A percentile compares a stretch with the other conserved stretches of the same genome.
phyloP scores from a whole-genome alignment of 2,329 filamentous ascomycete genomes.

The Akanthomyces dipterigenus region DNA sequence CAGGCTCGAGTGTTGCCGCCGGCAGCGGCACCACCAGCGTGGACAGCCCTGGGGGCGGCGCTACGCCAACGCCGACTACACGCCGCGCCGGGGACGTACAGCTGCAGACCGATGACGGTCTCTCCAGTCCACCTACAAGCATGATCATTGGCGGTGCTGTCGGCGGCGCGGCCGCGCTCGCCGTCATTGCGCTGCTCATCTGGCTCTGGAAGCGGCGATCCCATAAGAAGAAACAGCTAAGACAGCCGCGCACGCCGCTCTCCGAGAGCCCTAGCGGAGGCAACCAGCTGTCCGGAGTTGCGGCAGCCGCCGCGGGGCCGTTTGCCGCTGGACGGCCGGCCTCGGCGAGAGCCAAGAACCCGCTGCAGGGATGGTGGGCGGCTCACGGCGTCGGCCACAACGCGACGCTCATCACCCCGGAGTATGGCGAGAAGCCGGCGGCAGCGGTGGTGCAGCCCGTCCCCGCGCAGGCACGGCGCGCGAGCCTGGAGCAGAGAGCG shows the following conservation, averaged over 20 bases:
- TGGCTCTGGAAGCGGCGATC: conserved; percentile 43
- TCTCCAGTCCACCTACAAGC: conserved; percentile 17
- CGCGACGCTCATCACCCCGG: background rate
- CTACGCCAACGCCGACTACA: background rate
- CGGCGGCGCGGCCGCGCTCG: conserved; percentile 37
- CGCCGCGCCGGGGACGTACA: background rate
- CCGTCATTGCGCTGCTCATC: conserved; percentile 39
- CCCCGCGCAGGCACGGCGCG: background rate
- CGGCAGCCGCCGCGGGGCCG: background rate
- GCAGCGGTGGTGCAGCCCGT: background rate
- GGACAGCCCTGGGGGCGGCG: background rate
- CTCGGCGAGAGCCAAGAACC: background rate
- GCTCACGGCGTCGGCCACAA: background rate
- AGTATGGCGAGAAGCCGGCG: background rate
- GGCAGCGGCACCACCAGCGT: background rate
- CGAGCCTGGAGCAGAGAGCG: background rate
- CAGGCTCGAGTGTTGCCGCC: background rate
- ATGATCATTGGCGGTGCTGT: conserved; percentile 46
- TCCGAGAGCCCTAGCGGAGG: background rate
- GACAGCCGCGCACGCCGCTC: background rate
- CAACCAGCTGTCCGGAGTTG: background rate
- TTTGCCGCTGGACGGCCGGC: conserved; percentile 3
- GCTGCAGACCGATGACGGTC: background rate
- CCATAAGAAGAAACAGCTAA: conserved; percentile 31
- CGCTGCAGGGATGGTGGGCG: conserved; percentile 4